These are phyloP conservation scores for Exobasidium cylindrosporum DNA, from an alignment of 1,284 basidiomycete species.

Conservation along the genomic window DNA sequence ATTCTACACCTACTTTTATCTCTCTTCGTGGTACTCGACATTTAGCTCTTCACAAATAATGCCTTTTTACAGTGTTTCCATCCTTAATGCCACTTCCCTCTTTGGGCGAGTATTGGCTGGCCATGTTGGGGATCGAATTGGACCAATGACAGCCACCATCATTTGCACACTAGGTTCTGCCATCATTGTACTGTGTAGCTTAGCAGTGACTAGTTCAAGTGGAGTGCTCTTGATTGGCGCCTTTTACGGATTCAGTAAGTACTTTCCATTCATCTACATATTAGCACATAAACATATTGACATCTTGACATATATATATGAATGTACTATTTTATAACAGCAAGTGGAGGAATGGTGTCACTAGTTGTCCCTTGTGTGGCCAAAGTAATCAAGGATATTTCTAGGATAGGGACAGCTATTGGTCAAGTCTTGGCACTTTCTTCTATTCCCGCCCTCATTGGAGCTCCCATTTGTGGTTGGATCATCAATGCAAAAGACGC, in stretches of 20 bases:
- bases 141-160: neutral
- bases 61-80: slow-evolving; percentile 7
- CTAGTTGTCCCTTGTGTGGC: slow-evolving; percentile 1
- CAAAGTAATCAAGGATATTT: neutral
- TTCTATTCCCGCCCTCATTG: neutral
- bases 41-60: neutral
- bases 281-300: too few species aligned
- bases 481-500: neutral
- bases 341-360: neutral
- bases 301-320: too few species aligned
- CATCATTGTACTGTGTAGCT: neutral
- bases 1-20: slow-evolving; percentile 3
- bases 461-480: slow-evolving; percentile 4
- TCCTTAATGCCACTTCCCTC: slow-evolving; percentile 8
- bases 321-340: too few species aligned
- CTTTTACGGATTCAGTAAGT: slow-evolving; percentile 3
- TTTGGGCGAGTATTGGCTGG: neutral
- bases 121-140: neutral
- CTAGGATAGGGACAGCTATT: neutral
- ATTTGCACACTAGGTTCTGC: neutral
- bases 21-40: neutral
- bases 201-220: neutral
- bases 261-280: too few species aligned
- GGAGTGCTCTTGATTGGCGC: neutral
- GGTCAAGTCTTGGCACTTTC: neutral